Base-by-base conservation (phyloP, 2,329 filamentous ascomycete species). In the Alternaria atra region DNA sequence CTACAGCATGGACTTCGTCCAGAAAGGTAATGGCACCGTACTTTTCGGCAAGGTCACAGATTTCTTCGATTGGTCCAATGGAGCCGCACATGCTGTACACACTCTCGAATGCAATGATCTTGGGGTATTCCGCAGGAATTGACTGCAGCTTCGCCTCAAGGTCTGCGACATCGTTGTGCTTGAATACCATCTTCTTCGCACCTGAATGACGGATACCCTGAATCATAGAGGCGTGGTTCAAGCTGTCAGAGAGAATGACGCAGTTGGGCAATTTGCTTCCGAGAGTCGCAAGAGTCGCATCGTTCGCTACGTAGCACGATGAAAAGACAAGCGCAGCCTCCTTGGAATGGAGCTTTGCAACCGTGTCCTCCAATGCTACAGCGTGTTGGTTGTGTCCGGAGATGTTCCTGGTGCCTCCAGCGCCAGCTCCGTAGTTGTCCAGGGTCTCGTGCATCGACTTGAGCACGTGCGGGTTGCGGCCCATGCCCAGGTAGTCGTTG, bases 1-100 rank as follows among this genome's bases (percentile, higher is more conserved):
- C 95, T 23, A 99, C 95, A 44, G 95, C 95, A 82, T 99, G 95
- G 63, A 99, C 95, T 87, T 99, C 95, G 77, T 99, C 95, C 77
- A 97, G 85, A 80, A 99, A 99, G 72, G 95, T 99, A 66, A 99
- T 89, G 39, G 95, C 95, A 60, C 95, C 95, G 78, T 99, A 99
- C 84, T 97, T 97, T 65, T 98, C 94, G 9, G 95, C 94, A 55
- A 99, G 84, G 77, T 99, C 93, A 79, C 94, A 98, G 64, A 99
- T 98, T 76, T 90, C 90, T 81, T 94, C 92, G 70, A 99, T 99
- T 0, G 95, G 95, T 0, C 93, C 95, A 77, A 99, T 92, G 15
- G 93, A 97, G 65, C 95, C 95, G 77, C 95, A 99, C 95, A 99
- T 99, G 84, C 93, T 97, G 83, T 99, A 99, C 4, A 99, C 95